Percentiles rank a stretch among this genome's conserved stretches.
Conservation (phyloP, 1,139 yeast genomes). For the Kodamaea suecica region DNA sequence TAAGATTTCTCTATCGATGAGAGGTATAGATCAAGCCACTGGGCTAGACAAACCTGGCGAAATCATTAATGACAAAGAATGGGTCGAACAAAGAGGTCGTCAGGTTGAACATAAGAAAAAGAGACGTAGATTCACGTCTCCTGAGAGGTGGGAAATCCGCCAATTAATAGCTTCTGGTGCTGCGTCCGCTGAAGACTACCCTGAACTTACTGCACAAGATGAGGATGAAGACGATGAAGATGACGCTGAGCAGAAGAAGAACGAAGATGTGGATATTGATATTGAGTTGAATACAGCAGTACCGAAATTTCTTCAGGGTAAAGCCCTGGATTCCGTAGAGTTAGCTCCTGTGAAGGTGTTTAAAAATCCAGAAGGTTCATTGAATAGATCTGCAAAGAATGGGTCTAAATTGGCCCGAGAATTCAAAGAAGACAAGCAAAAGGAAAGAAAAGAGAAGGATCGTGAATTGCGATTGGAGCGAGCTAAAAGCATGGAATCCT, state of each 20-base stretch:
- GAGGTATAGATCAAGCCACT: constrained; percentile 67
- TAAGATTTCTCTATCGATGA: constrained; percentile 65
- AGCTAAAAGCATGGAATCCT: constrained; percentile 22
- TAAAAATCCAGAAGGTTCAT: constrained; percentile 75
- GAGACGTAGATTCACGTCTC: constrained; percentile 63
- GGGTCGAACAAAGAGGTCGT: constrained; percentile 22
- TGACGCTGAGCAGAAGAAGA: constrained; percentile 25
- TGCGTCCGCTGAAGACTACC: constrained; percentile 64
- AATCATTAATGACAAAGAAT: constrained; percentile 7
- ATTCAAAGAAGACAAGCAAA: constrained; percentile 56
- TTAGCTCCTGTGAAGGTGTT: constrained; percentile 55
- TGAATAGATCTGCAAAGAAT: constrained; percentile 69
- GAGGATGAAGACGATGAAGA: constrained; percentile 20
- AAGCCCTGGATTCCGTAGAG: constrained; percentile 38
- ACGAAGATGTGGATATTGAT: constrained; percentile 57
- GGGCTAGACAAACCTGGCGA: constrained; percentile 47
- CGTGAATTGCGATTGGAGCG: constrained; percentile 26
- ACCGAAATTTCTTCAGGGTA: constrained; percentile 72
- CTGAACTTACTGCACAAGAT: constrained; percentile 46
- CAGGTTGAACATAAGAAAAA: constrained; percentile 9
- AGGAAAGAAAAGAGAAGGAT: constrained; percentile 48
- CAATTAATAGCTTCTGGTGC: constrained; percentile 83
- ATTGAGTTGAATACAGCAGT: constrained; percentile 68
- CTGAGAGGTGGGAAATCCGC: constrained; percentile 87
- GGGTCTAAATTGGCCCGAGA: constrained; percentile 73